phyloP scores from a whole-genome alignment of 2,329 filamentous ascomycete species.

The Paecilomyces sp. region DNA sequence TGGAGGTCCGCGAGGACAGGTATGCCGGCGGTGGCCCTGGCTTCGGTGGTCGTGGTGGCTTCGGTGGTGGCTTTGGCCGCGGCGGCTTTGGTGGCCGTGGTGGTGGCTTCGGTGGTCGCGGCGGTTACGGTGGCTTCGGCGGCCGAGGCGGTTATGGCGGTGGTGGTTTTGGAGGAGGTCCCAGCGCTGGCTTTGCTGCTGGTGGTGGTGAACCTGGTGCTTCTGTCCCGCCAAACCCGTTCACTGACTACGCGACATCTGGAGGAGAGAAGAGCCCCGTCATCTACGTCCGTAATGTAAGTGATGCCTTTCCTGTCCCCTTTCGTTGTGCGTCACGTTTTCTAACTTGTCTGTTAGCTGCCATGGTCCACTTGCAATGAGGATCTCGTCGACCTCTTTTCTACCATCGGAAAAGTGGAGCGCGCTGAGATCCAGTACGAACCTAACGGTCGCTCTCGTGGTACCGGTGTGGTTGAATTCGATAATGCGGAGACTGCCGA shows the following conservation, averaged over 20 bases:
- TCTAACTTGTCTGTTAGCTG: constrained; percentile 51
- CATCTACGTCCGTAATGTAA: constrained; percentile 96
- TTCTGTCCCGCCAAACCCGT: constrained; percentile 66
- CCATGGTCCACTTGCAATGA: constrained; percentile 99
- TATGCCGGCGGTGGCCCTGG: constrained; percentile 58
- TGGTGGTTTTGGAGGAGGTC: constrained; percentile 39
- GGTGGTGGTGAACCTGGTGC: constrained; percentile 25
- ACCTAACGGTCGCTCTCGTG: constrained; percentile 87
- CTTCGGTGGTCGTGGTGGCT: constrained; percentile 34
- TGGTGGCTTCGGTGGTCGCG: constrained; percentile 53
- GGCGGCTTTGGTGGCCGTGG: constrained; percentile 43
- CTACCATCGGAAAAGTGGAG: constrained; percentile 95
- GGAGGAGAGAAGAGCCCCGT: constrained; percentile 74
- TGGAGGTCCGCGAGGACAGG: constrained; percentile 94
- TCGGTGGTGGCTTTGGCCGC: constrained; percentile 28
- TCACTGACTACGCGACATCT: constrained; percentile 85
- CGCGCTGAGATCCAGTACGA: constrained; percentile 99
- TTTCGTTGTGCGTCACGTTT: background rate
- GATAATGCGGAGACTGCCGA: constrained; percentile 76
- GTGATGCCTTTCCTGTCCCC: constrained; percentile 33
- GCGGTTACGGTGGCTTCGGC: constrained; percentile 45
- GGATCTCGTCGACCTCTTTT: constrained; percentile 91
- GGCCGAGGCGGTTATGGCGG: constrained; percentile 55
- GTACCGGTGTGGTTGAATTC: constrained; percentile 94
- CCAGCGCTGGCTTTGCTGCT: constrained; percentile 17